Evolutionary conservation across 345 rosid genomes (phyloP).

Genomic region (Ceriops tagal): DNA sequence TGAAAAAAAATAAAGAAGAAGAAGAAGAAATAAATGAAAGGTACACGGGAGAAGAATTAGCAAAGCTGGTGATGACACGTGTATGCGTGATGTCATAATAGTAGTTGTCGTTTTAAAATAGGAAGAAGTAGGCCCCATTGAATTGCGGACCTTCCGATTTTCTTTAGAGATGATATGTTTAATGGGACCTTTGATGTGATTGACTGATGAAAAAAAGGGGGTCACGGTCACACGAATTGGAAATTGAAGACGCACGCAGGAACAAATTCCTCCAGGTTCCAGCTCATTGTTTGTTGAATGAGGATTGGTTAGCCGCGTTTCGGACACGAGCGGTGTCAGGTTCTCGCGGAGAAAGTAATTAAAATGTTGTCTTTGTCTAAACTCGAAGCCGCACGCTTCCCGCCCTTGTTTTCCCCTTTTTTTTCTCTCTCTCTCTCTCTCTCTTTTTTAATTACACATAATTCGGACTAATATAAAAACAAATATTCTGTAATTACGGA

Average conservation of each 20-base stretch:
- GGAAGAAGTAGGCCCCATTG: no score
- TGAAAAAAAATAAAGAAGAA: background rate
- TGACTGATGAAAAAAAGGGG: background rate
- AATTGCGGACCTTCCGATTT: no score
- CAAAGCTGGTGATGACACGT: conserved; percentile 48
- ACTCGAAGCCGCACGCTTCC: conserved; percentile 19
- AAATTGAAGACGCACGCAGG: no score
- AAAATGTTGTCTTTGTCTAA: conserved; percentile 11
- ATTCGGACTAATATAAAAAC: background rate
- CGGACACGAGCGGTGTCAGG: no score
- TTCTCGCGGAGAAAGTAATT: no score
- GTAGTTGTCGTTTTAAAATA: no score
- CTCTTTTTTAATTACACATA: background rate
- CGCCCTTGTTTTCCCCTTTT: background rate
- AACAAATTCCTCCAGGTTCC: no score
- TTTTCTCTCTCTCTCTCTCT: background rate
- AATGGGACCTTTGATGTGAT: background rate
- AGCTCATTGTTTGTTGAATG: no score
- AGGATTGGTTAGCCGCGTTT: no score
- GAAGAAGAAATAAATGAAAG: conserved; percentile 29
- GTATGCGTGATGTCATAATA: background rate
- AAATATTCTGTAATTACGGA: background rate
- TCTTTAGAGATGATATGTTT: no score
- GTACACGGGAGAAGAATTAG: conserved; percentile 24
- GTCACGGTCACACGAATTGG: background rate